A percentile compares a stretch with the other conserved stretches of the same genome.
phyloP scores from a whole-genome alignment of 129 eudicot species.

The Lactuca sativa region DNA sequence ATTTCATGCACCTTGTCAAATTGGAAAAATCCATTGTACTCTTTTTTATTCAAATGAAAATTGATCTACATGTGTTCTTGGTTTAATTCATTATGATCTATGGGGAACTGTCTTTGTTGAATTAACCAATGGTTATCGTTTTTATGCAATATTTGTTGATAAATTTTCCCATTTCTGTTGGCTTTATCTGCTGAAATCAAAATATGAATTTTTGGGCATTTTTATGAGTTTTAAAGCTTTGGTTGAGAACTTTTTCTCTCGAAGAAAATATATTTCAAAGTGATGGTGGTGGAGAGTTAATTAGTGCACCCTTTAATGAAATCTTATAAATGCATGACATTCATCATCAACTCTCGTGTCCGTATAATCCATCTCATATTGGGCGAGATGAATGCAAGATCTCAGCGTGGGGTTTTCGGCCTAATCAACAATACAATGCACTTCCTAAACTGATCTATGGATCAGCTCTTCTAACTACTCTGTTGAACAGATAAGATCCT shows the following conservation, averaged over 20 bases:
- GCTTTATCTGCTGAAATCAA: not conserved
- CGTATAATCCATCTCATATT: not conserved
- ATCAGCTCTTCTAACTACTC: no score
- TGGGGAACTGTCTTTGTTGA: not conserved
- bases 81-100: not conserved
- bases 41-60: not conserved
- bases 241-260: no score
- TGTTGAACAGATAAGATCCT: no score
- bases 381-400: not conserved
- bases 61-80: not conserved
- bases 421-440: not conserved
- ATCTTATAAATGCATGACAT: not conserved
- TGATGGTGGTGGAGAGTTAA: no score
- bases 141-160: not conserved
- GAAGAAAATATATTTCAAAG: no score
- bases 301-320: no score
- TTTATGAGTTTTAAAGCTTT: no score
- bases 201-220: not conserved
- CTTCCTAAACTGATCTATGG: not conserved
- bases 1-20: no score
- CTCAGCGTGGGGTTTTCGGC: not conserved
- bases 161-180: not conserved
- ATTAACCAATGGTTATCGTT: not conserved
- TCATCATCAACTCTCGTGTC: not conserved
- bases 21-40: no score